Evolutionary conservation across 139 green algal species (phyloP), one percentile per base, ranked within the genome.

Genomic region (Auxenochlorella pyrenoidosa): DNA sequence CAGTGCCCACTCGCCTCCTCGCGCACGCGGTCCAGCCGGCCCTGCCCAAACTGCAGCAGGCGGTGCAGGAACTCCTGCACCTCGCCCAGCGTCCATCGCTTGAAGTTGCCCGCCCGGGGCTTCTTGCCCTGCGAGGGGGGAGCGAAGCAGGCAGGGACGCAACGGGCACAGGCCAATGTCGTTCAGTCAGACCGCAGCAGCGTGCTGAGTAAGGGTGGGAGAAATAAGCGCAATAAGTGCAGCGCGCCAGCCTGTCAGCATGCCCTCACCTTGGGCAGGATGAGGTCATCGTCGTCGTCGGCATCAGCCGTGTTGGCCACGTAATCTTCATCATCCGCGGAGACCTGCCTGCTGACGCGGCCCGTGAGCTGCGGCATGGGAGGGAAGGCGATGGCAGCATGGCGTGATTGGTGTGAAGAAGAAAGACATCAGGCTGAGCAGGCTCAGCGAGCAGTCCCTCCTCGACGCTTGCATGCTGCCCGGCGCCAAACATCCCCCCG

Each of bases 21-120:
- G 65, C 85, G 47, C 60, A 91, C 89, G 59, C 89, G 87, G 1
- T 26, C 78, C 18, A 78, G 68, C 36, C 91, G 87, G 28, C 85
- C 89, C 2, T 82, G 51, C 0, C 93, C 94, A 19, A 96, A 79
- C 3, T 41, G 71, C 30, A 96, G 30, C 65, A 96, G 81, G 32
- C 32, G 10, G 59, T 93, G 88, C 87, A 93, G 89, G 71, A 96
- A 70, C 30, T 60, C 2, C 87, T 94, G 92, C 30, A 93, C 41
- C 75, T 94, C 88, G 13, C 40, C 47, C 24, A 65, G 82, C 28
- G 60, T 88, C 91, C 93, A 94, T 13, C 41, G 26, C 63, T 75
- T 75, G n/a, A 40, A 21, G 43, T 36, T 47, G 28, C 41, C 65
- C 76, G 82, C 71, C 30, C 51, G 59, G 10, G 24, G 40, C 26